These are phyloP conservation scores for Vanilla planifolia DNA, from an alignment of 106 monocot species.

Conservation along the genomic window DNA sequence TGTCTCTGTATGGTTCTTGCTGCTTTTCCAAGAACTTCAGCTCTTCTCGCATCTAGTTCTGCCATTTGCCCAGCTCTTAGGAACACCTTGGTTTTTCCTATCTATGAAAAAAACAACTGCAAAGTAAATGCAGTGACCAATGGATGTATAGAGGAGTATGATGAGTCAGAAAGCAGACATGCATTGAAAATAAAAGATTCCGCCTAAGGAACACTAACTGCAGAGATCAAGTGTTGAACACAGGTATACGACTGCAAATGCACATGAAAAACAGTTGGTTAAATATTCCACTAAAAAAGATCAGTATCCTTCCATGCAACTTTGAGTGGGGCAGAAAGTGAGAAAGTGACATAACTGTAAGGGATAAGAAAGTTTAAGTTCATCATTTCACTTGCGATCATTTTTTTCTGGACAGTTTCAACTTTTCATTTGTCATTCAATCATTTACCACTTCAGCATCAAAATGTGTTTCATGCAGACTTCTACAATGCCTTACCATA, in stretches of 20 bases:
- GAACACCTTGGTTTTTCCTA: slow-evolving; percentile 83
- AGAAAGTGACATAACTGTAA: no score
- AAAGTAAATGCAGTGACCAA: background rate
- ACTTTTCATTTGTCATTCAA: no score
- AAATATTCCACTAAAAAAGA: background rate
- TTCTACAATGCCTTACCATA: no score
- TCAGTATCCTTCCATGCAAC: no score
- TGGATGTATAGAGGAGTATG: background rate
- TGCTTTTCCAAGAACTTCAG: slow-evolving; percentile 71
- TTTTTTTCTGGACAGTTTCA: no score
- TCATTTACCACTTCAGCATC: no score
- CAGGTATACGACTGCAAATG: no score
- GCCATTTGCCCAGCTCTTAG: slow-evolving; percentile 97
- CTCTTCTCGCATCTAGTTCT: slow-evolving; percentile 81
- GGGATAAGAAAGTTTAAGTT: no score
- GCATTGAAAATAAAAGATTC: background rate
- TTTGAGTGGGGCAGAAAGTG: no score
- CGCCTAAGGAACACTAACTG: background rate
- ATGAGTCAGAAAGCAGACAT: background rate
- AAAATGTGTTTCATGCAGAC: no score
- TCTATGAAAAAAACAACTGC: slow-evolving; percentile 30
- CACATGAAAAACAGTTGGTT: background rate
- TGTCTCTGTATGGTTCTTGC: slow-evolving; percentile 81
- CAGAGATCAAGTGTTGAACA: background rate
- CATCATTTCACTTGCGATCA: no score